phyloP scores from a whole-genome alignment of 202 grass and related monocot genomes.

The Zizania palustris region DNA sequence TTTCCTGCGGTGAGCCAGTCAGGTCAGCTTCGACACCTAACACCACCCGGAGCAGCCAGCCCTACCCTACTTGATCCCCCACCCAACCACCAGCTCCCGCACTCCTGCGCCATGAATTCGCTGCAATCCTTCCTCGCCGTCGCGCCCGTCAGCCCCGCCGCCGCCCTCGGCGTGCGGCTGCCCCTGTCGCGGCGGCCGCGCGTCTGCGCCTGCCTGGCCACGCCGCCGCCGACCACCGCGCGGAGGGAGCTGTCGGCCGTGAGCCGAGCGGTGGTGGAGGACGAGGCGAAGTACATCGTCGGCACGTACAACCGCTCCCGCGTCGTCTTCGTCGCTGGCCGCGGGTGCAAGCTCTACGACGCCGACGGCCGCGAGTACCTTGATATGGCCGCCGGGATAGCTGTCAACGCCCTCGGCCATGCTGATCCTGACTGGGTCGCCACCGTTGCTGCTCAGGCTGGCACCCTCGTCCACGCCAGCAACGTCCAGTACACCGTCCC shows the following conservation, averaged over 20 bases:
- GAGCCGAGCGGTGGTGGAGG: constrained; percentile 65
- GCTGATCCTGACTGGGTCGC: constrained; percentile 53
- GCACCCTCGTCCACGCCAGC: constrained; percentile 67
- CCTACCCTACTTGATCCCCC: too few relatives aligned
- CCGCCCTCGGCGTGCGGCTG: not conserved
- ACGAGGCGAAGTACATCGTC: constrained; percentile 68
- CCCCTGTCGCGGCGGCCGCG: constrained; percentile 2
- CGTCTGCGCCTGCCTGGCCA: constrained; percentile 52
- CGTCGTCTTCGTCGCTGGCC: constrained; percentile 62
- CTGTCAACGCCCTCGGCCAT: constrained; percentile 79
- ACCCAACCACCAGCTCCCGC: too few relatives aligned
- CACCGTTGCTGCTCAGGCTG: constrained; percentile 43
- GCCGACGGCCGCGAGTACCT: constrained; percentile 76
- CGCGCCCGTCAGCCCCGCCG: not conserved
- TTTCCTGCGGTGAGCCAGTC: too few relatives aligned
- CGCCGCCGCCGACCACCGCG: not conserved
- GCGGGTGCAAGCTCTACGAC: constrained; percentile 85
- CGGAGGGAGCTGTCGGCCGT: constrained; percentile 52
- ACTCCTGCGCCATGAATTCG: constrained; percentile 58
- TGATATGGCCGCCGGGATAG: constrained; percentile 84
- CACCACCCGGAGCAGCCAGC: too few relatives aligned
- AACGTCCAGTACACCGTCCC: constrained; percentile 67
- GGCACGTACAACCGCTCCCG: constrained; percentile 74
- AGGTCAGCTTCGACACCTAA: too few relatives aligned
- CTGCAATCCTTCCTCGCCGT: constrained; percentile 52